Base-by-base conservation (phyloP, 2,329 filamentous ascomycete species). In the Cytospora leucostoma region DNA sequence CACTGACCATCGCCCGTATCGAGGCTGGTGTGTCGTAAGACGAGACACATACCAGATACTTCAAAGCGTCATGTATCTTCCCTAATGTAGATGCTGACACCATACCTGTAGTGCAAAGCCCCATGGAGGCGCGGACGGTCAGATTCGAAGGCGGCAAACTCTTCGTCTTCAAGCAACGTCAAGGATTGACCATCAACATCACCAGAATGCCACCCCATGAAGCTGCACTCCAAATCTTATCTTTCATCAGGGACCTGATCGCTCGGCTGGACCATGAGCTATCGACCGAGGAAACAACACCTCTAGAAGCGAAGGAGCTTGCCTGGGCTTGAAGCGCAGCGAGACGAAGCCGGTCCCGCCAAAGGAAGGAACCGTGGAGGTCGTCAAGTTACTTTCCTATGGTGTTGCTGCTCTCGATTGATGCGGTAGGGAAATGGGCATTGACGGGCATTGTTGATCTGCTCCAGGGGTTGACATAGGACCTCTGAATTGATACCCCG, bases 211-310 rank as follows among this genome's bases (percentile, higher is more conserved):
- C 53, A 4, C 63, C 64, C 17, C 68, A 69, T 49, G 70, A 71
- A 49, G 69, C 70, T 37, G 71, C 71, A 17, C 62, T 74, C 56
- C 65, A 70, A 61, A 71, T 74, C 33, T 59, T 74, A 15, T 67
- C 67, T 19, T 71, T 71, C 40, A 65, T 71, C 35, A 68, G 67
- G 32, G 64, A 64, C 11, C 27, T 69, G 35, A 66, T 70, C 32
- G 65, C 37, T 13, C 69, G 66, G 50, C 62, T 63, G 17, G 68
- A 67, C 40, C 63, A 64, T 10, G 65, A 67, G 54, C 59, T 61
- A 27, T 63, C 62, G 51, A 65, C 61, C 35, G 44, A 62, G 38
- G 67, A 63, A 15, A 65, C 64, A 4, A 64, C 66, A 7, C 66
- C 67, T 1, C 55, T 63, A 10, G 67, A 66, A 35, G 56, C 56